These are phyloP conservation scores for Luffa acutangula DNA, from an alignment of 306 rosid species.

Conservation along the genomic window DNA sequence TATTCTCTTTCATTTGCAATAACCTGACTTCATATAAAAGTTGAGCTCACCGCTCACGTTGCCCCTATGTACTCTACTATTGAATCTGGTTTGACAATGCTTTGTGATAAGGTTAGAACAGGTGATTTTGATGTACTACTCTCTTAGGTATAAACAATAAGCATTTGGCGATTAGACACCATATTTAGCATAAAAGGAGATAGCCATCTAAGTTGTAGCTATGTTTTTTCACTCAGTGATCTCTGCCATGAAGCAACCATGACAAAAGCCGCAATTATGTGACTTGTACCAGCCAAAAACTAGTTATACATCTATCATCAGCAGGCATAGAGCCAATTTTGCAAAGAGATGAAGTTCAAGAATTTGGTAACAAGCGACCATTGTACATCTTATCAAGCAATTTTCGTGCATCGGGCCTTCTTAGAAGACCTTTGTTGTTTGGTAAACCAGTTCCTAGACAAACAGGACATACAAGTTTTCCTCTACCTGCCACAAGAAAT, in stretches of 20 bases:
- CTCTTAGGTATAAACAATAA: not conserved
- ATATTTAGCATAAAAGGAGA: not conserved
- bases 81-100: not conserved
- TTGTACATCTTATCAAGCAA: slow-evolving; percentile 90
- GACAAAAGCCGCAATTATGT: not conserved
- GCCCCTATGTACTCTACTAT: not conserved
- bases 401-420: slow-evolving; percentile 74
- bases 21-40: not conserved
- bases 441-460: slow-evolving; percentile 94
- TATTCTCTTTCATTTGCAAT: not conserved
- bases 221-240: not conserved
- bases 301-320: not conserved
- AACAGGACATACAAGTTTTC: slow-evolving; percentile 92
- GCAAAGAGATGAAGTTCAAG: slow-evolving; percentile 21
- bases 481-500: slow-evolving; percentile 46
- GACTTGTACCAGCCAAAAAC: not conserved
- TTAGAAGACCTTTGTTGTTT: slow-evolving; percentile 80
- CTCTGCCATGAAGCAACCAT: not conserved
- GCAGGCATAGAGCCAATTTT: slow-evolving; percentile 5
- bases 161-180: not conserved
- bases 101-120: not conserved
- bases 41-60: not conserved
- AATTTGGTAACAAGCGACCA: slow-evolving; percentile 65
- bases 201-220: not conserved
- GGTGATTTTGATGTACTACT: not conserved